A percentile compares a stretch with the other conserved stretches of the same genome.
phyloP scores from a whole-genome alignment of 768 basidiomycete species.

The Suillus discolor region DNA sequence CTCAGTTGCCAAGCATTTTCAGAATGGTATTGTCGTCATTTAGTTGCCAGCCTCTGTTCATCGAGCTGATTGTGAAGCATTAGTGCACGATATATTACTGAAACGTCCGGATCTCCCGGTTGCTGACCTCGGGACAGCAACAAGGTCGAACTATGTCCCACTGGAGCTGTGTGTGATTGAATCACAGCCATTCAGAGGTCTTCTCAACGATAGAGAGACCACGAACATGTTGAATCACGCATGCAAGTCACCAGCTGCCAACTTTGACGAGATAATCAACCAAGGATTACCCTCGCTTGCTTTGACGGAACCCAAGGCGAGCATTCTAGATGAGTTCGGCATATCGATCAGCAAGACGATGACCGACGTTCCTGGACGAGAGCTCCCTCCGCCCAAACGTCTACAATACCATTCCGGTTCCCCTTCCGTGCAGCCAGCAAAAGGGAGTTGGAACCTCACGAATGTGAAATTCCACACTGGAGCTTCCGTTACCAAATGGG shows the following conservation, averaged over 20 bases:
- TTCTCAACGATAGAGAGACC: slow-evolving; percentile 62
- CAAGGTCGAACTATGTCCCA: neutral
- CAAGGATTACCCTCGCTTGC: slow-evolving; percentile 39
- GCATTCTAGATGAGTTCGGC: neutral
- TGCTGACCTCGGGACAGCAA: neutral
- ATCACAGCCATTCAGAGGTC: slow-evolving; percentile 56
- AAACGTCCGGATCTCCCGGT: neutral
- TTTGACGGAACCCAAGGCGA: neutral
- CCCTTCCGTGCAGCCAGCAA: neutral
- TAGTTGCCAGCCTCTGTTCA: neutral
- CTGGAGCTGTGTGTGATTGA: slow-evolving; percentile 22
- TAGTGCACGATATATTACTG: neutral
- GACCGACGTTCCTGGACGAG: neutral
- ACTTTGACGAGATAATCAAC: neutral
- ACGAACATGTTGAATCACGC: slow-evolving; percentile 48
- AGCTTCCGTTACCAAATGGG: neutral
- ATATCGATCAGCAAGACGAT: neutral
- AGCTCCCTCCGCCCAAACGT: neutral
- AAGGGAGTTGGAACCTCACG: neutral
- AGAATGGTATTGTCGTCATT: neutral
- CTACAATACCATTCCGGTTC: neutral
- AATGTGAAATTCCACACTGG: slow-evolving; percentile 1
- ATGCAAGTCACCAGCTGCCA: neutral
- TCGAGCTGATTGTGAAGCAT: neutral
- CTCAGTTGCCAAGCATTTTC: neutral